Conservation (phyloP, 768 basidiomycete species). For the Pisolithus marmoratus region DNA sequence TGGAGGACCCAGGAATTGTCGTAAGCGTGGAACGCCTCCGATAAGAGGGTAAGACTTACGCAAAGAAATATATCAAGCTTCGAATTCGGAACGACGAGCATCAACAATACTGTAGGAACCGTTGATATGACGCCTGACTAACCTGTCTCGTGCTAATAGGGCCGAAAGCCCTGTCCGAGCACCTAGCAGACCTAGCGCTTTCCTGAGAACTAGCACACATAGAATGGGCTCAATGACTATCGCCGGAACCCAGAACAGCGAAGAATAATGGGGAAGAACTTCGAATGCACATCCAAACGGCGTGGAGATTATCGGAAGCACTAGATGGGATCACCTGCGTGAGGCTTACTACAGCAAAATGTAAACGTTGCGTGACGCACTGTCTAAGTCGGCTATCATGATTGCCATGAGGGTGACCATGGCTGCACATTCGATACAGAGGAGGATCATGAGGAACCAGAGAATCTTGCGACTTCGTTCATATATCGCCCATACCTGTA, state of each 20-base stretch:
- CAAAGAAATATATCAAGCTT: conserved; percentile 19
- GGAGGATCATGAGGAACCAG: not conserved
- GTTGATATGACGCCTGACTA: not conserved
- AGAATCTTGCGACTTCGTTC: conserved; percentile 2
- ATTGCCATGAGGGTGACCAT: conserved; percentile 7
- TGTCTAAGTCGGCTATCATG: conserved; percentile 3
- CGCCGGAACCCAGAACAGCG: conserved; percentile 21
- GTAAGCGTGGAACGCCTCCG: not conserved
- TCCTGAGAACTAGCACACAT: conserved; percentile 16
- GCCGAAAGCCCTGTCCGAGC: conserved; percentile 1
- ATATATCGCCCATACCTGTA: conserved; percentile 11
- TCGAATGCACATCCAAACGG: conserved; percentile 17
- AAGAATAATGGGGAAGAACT: conserved; percentile 13
- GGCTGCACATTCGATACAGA: not conserved
- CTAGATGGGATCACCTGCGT: conserved; percentile 3
- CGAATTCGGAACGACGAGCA: not conserved
- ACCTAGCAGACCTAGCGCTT: conserved; percentile 6
- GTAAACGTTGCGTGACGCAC: not conserved
- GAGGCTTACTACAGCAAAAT: not conserved
- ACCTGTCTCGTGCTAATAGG: conserved; percentile 9
- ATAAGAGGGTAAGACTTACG: conserved; percentile 6
- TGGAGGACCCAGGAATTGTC: not conserved
- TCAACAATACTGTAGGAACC: not conserved
- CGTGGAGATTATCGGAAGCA: conserved; percentile 15
- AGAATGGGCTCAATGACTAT: conserved; percentile 21